Percentiles rank a stretch among this genome's conserved stretches.
These are phyloP conservation scores for Suhomyces sp. DNA, from an alignment of 805 yeast genomes.

Conservation along the genomic window DNA sequence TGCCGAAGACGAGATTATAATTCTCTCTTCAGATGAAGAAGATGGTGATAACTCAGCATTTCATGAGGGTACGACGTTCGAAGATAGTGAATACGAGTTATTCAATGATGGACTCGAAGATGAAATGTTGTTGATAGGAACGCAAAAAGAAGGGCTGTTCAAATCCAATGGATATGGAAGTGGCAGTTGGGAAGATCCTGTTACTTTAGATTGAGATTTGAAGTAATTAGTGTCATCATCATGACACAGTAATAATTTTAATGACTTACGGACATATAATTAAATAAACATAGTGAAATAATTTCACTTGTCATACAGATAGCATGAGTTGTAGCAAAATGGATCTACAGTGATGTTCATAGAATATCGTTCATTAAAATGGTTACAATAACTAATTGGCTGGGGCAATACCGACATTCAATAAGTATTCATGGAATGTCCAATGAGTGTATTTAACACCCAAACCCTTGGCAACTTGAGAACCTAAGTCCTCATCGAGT, in stretches of 20 bases:
- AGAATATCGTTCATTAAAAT: no score
- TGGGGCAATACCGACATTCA: conserved; percentile 22
- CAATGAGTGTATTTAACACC: conserved; percentile 35
- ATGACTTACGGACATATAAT: no score
- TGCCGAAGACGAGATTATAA: conserved; percentile 23
- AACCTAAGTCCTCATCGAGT: conserved; percentile 41
- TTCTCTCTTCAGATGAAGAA: conserved; percentile 33
- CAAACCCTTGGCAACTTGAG: conserved; percentile 40
- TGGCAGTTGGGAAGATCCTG: conserved; percentile 43
- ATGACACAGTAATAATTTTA: no score
- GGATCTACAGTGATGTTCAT: no score
- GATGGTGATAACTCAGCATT: conserved; percentile 8
- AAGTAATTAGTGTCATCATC: no score
- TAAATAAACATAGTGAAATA: no score
- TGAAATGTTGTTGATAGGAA: conserved; percentile 20
- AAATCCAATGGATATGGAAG: conserved; percentile 19
- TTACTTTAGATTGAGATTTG: conserved; percentile 29
- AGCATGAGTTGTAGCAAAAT: no score
- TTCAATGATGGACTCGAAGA: conserved; percentile 34
- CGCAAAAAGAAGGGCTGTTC: no score
- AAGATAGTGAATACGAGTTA: conserved; percentile 15
- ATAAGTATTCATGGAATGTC: conserved; percentile 33
- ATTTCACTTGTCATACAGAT: no score
- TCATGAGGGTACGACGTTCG: conserved; percentile 2
- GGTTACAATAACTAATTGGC: conserved; percentile 11